Evolutionary conservation across 2,329 filamentous ascomycete species (phyloP).

Genomic region (Arthroderma uncinatum): DNA sequence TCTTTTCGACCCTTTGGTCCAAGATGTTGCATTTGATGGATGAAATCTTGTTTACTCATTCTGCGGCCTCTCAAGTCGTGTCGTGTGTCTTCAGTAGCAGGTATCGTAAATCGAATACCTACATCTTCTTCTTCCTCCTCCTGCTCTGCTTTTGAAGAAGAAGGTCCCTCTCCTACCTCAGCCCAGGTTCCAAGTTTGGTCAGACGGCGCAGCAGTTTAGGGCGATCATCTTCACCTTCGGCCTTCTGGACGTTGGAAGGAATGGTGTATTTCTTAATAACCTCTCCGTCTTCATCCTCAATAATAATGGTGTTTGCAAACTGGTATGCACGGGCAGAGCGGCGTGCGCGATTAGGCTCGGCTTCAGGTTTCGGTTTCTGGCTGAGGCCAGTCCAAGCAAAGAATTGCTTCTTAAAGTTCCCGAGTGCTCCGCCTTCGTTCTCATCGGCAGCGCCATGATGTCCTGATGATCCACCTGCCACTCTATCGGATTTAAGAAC

Average conservation of each 20-base stretch:
- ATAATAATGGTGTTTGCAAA: conserved; percentile 62
- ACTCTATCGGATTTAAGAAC: conserved; percentile 58
- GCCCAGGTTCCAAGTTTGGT: conserved; percentile 52
- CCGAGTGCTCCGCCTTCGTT: conserved; percentile 32
- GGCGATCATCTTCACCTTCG: conserved; percentile 23
- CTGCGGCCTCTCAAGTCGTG: conserved; percentile 42
- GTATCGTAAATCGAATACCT: conserved; percentile 51
- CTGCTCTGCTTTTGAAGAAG: conserved; percentile 21
- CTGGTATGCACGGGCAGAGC: conserved; percentile 55
- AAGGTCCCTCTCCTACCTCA: conserved; percentile 33
- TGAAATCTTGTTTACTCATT: conserved; percentile 56
- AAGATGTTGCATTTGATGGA: conserved; percentile 49
- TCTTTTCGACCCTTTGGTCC: conserved; percentile 48
- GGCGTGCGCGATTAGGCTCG: conserved; percentile 27
- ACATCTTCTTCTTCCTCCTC: conserved; percentile 36
- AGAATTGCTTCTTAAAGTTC: conserved; percentile 26
- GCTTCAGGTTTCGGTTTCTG: conserved; percentile 23
- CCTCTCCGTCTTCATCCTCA: conserved; percentile 57
- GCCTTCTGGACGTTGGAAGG: conserved; percentile 31
- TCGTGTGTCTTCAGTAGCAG: conserved; percentile 32
- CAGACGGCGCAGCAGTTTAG: conserved; percentile 40
- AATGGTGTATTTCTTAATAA: conserved; percentile 58
- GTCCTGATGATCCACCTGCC: conserved; percentile 34
- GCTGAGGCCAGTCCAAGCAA: conserved; percentile 35
- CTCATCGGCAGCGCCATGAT: conserved; percentile 35